A percentile compares a stretch with the other conserved stretches of the same genome.
These are phyloP conservation scores for Periconia sp. DNA, from an alignment of 2,329 filamentous ascomycete genomes.

Conservation along the genomic window DNA sequence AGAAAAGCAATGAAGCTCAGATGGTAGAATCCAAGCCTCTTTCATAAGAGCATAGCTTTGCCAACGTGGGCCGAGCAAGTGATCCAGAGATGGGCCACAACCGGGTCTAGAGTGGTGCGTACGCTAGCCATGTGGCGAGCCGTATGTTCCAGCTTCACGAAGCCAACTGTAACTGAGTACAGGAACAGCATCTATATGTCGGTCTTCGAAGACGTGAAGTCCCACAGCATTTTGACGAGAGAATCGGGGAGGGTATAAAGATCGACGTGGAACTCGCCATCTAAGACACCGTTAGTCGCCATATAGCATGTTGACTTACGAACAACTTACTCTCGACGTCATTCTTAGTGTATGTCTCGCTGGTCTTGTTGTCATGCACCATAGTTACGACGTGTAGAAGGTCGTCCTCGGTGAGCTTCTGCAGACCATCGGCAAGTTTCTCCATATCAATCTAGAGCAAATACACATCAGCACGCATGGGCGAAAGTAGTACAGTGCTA, in stretches of 20 bases:
- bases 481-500: neutral
- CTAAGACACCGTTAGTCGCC: conserved; percentile 53
- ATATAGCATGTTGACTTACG: neutral
- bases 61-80: too few relatives aligned
- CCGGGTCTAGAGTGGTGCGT: neutral
- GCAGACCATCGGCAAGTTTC: conserved; percentile 90
- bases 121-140: neutral
- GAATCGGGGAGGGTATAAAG: conserved; percentile 93
- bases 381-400: conserved; percentile 94
- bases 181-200: conserved; percentile 31
- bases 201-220: conserved; percentile 64
- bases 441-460: conserved; percentile 78
- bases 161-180: neutral
- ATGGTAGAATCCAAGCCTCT: neutral
- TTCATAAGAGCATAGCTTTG: neutral
- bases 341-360: conserved; percentile 95
- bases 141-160: neutral
- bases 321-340: conserved; percentile 85
- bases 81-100: too few relatives aligned
- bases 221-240: conserved; percentile 94
- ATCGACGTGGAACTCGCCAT: conserved; percentile 97
- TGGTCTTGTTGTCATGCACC: conserved; percentile 95
- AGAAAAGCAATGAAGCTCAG: neutral
- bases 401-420: conserved; percentile 91
- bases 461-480: conserved; percentile 1